Evolutionary conservation across 805 yeast genomes (phyloP), one percentile per base, ranked within the genome.

Genomic region (Nakazawaea anatomiae): DNA sequence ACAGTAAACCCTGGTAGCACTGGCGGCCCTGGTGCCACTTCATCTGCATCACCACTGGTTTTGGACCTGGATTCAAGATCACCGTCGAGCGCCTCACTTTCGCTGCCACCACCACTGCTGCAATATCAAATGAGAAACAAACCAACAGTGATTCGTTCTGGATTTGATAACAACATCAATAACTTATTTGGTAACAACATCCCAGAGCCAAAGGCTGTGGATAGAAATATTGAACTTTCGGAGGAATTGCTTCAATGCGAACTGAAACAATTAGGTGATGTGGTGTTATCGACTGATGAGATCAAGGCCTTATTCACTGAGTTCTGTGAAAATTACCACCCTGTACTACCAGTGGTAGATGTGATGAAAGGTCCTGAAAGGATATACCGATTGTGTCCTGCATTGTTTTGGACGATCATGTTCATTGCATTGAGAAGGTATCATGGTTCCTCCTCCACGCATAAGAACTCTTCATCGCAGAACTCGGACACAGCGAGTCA

Each of bases 401-500:
- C 92, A 3, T 70, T 92, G 18, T 92, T 92, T 61, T 92, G 99
- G 99, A 91, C 92, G 0, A 83, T 92, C 12, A 83, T 91, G 81
- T 80, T 89, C 40, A 86, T 89, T 1, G 88, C 96, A 0, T 69
- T 90, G 42, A 76, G 99, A 53, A 74, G 96, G 51, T 75, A 18
- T 44, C 63, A 5, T 57, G 58, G 42, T 57, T 11, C 35, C 11
- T 32, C 35, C 25, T 18, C 25, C 25, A 18, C 25, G 25, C 57
- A 42, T 59, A 59, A 29, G 58, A 56, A 52, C 8, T 57, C 67
- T 27, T 60, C 56, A 43, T 39, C 42, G 36, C n/a, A 51, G 44
- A 49, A 38, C 54, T 59, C 38, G 39, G 60, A 31, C 70, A 65
- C 60, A 52, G 69, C 63, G 1, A 66, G 67, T 12, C 49, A 46